Conservation (phyloP, 2,329 filamentous ascomycete genomes). For the Akanthomyces uredinophilus region DNA sequence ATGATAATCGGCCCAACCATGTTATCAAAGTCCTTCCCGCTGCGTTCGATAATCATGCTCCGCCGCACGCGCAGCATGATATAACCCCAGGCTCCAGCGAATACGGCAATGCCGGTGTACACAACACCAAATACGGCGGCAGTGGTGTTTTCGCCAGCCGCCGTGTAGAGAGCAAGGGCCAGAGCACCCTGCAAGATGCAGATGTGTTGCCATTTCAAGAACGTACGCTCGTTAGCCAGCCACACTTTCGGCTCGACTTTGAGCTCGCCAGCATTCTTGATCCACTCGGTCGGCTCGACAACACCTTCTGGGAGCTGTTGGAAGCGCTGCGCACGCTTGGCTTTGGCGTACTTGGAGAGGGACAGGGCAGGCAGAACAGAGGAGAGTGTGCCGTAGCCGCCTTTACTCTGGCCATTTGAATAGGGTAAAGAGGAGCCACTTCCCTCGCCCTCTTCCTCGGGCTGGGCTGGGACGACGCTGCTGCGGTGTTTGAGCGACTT, state of each 20-base stretch:
- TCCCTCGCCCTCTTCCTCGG: constrained; percentile 32
- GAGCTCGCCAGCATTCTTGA: constrained; percentile 90
- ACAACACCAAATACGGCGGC: constrained; percentile 74
- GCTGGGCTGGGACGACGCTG: constrained; percentile 21
- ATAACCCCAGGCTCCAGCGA: constrained; percentile 85
- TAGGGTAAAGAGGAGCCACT: constrained; percentile 27
- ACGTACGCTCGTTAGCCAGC: constrained; percentile 97
- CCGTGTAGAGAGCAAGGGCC: constrained; percentile 81
- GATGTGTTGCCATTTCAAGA: constrained; percentile 98
- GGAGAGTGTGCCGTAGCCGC: constrained; percentile 55
- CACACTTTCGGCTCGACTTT: constrained; percentile 97
- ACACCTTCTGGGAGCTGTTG: constrained; percentile 75
- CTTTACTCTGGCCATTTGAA: constrained; percentile 30
- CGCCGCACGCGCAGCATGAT: constrained; percentile 71
- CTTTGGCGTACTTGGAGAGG: constrained; percentile 67
- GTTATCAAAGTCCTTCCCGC: constrained; percentile 90
- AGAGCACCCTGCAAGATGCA: constrained; percentile 79
- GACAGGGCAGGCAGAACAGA: constrained; percentile 80
- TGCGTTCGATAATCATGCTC: constrained; percentile 75
- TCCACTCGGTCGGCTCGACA: constrained; percentile 76
- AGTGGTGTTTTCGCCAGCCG: constrained; percentile 72
- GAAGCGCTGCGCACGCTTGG: constrained; percentile 40
- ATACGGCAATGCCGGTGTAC: constrained; percentile 76
- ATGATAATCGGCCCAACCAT: constrained; percentile 79
- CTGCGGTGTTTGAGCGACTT: constrained; percentile 24